A percentile compares a stretch with the other conserved stretches of the same genome.
Conservation (phyloP, 768 basidiomycete species). For the Trametes elegans region DNA sequence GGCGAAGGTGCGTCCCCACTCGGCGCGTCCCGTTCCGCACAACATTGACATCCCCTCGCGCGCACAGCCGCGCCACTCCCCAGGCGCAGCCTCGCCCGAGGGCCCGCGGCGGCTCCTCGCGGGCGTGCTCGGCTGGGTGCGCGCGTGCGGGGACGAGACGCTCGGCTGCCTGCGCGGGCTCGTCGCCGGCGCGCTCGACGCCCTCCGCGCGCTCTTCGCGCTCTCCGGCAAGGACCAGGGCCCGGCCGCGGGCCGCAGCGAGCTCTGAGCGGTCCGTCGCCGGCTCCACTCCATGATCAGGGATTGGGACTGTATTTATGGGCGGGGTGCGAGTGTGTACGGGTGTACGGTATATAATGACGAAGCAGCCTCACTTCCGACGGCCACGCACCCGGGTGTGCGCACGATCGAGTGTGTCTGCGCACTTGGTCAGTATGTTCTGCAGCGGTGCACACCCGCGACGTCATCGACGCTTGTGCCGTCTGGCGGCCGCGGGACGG, state of each 20-base stretch:
- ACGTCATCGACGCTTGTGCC: too few relatives aligned
- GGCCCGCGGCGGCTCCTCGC: conserved; percentile 17
- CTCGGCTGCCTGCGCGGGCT: conserved; percentile 29
- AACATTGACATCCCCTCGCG: conserved; percentile 20
- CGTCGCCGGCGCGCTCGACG: conserved; percentile 20
- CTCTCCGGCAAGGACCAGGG: conserved; percentile 31
- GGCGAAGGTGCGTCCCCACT: conserved; percentile 62
- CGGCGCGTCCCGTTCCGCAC: conserved; percentile 29
- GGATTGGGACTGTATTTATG: not conserved
- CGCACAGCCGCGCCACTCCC: conserved; percentile 29
- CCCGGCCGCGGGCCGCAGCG: conserved; percentile 23
- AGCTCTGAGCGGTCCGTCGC: conserved; percentile 7
- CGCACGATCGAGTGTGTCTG: not conserved
- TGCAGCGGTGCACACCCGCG: not conserved
- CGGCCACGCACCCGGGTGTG: not conserved
- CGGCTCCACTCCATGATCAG: too few relatives aligned
- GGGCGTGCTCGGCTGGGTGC: conserved; percentile 26
- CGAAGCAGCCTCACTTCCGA: not conserved
- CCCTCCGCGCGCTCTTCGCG: conserved; percentile 23
- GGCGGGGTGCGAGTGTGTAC: not conserved
- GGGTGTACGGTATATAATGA: too few relatives aligned
- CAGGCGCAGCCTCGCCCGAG: conserved; percentile 13
- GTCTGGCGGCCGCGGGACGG: too few relatives aligned
- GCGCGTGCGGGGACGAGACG: conserved; percentile 33
- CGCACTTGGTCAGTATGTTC: not conserved